Percentiles rank a stretch among this genome's conserved stretches.
Evolutionary conservation across 306 rosid species (phyloP).

Genomic region (Mucuna pruriens): DNA sequence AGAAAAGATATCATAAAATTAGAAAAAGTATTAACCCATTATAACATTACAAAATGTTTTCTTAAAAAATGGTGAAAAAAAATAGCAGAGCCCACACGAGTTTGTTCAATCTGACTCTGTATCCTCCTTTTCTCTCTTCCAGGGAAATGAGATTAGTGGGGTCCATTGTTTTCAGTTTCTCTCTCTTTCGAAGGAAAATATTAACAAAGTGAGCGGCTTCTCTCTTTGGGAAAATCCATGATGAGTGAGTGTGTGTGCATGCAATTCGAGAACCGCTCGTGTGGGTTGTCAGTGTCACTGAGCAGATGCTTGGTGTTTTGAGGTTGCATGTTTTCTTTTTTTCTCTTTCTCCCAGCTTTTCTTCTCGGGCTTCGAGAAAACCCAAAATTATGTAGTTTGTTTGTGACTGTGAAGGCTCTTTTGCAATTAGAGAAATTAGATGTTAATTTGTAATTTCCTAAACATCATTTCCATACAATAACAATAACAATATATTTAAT

Average conservation of each 20-base stretch:
- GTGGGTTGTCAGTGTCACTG: conserved; percentile 54
- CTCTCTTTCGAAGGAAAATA: not conserved
- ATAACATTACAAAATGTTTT: too few relatives aligned
- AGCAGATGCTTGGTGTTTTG: conserved; percentile 24
- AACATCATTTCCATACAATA: too few relatives aligned
- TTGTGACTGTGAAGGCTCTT: conserved; percentile 39
- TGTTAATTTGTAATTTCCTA: too few relatives aligned
- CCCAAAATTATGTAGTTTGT: conserved; percentile 45
- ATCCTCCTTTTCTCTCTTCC: not conserved
- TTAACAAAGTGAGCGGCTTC: not conserved
- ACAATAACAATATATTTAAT: too few relatives aligned
- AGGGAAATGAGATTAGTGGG: conserved; percentile 38
- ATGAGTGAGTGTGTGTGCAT: conserved; percentile 18
- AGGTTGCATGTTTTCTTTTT: conserved; percentile 27
- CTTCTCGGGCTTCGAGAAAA: conserved; percentile 50
- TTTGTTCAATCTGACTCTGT: not conserved
- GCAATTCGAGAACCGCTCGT: conserved; percentile 72
- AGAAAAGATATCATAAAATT: too few relatives aligned
- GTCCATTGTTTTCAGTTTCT: conserved; percentile 42
- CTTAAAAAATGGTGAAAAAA: not conserved
- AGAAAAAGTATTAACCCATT: too few relatives aligned
- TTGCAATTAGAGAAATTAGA: not conserved
- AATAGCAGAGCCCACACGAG: conserved; percentile 32
- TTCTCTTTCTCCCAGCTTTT: not conserved
- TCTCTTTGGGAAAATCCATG: conserved; percentile 10